phyloP scores from a whole-genome alignment of 306 rosid species.

The Dalbergia cochinchinensis region DNA sequence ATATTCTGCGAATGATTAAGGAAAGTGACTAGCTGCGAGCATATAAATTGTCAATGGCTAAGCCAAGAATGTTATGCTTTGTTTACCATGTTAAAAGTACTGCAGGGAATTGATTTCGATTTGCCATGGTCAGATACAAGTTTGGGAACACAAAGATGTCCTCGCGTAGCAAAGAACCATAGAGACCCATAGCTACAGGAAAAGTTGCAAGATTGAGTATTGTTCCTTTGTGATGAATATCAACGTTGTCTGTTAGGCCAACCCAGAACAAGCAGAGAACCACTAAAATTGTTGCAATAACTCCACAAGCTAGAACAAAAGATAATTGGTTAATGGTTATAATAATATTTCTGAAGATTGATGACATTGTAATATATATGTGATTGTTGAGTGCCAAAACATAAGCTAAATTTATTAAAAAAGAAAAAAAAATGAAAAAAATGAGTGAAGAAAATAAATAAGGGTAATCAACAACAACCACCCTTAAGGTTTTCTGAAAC shows the following conservation, averaged over 20 bases:
- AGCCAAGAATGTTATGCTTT: background rate
- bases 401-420: background rate
- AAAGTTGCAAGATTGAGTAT: constrained; percentile 73
- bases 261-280: constrained; percentile 79
- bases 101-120: constrained; percentile 77
- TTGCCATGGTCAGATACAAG: constrained; percentile 88
- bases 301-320: constrained; percentile 80
- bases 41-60: background rate
- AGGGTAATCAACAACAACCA: no score
- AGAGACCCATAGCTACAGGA: constrained; percentile 96
- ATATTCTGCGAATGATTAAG: background rate
- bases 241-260: constrained; percentile 76
- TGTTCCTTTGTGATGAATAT: constrained; percentile 64
- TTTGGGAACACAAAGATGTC: constrained; percentile 98
- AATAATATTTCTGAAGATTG: background rate
- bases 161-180: constrained; percentile 96
- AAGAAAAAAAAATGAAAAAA: background rate
- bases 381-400: background rate
- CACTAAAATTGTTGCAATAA: constrained; percentile 79
- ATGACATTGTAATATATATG: background rate
- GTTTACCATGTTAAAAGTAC: constrained; percentile 87
- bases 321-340: background rate
- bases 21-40: background rate
- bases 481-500: no score
- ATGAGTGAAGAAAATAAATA: background rate